Evolutionary conservation across 768 basidiomycete genomes (phyloP), one percentile per base, ranked within the genome.

Genomic region (Hebeloma cylindrosporum): DNA sequence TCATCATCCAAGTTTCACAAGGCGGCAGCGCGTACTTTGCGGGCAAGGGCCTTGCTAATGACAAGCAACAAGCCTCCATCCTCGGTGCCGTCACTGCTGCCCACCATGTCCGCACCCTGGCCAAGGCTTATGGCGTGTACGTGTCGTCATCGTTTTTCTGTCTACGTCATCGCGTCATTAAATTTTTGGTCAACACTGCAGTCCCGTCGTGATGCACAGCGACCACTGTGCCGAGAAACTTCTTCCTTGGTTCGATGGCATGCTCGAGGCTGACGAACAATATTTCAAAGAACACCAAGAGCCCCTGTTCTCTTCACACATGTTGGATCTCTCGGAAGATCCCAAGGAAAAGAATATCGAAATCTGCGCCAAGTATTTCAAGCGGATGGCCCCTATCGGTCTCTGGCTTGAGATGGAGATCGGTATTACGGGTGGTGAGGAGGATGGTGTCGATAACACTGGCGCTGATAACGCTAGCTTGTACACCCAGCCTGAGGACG

Each of bases 381-480:
- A 84, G 71, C 90, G 91, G 63, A 88, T 98, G 93, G 88, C 89
- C 2, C 82, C 85, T 50, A 67, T 98, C 61, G 87, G 89, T 40
- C 71, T 91, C 50, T 99, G 92, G 92, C 91, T 99, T 66, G 96
- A 99, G 80, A 99, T 99, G 96, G 96, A 99, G 72, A 99, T 99
- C 65, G 96, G 96, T 61, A 98, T 99, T 70, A 99, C 96, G 39
- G 96, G 96, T 61, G 96, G 96, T 59, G 96, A 99, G 68, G 96
- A 99, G 67, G 96, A 98, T 62, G 95, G 96, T 64, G 96, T 99
- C 37, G 95, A 99, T 73, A 99, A 99, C 79, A 86, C 92, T 34
- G 82, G 75, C 30, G 93, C 93, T 51, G 96, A 99, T 73, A 99
- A 98, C 71, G 74, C 84, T 34, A 79, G 80, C 48, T 75, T 98